Evolutionary conservation across 108 stramenopile genomes (phyloP).

Genomic region (Pseudonitzschia delicatissima): DNA sequence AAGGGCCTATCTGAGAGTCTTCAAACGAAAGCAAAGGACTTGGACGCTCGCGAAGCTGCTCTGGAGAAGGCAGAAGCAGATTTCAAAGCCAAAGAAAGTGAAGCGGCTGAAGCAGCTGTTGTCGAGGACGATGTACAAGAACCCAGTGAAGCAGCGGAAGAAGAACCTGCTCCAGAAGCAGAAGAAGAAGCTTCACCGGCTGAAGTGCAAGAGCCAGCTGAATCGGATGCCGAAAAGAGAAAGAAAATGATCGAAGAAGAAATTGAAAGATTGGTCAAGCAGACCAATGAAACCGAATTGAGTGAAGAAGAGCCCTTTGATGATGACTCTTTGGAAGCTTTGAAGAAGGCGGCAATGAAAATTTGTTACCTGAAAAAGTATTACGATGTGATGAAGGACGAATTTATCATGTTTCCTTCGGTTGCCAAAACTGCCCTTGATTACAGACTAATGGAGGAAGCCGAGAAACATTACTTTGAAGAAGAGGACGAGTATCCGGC

Average conservation of each 20-base stretch:
- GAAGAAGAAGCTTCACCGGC: not conserved
- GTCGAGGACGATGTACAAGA: not conserved
- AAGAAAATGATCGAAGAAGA: slow-evolving; percentile 22
- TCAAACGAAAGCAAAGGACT: not conserved
- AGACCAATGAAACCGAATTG: slow-evolving; percentile 20
- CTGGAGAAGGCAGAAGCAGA: not conserved
- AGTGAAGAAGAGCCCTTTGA: slow-evolving; percentile 24
- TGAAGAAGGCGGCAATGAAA: slow-evolving; percentile 24
- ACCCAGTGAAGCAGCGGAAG: not conserved
- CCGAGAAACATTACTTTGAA: slow-evolving; percentile 28
- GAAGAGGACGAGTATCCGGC: slow-evolving; percentile 36
- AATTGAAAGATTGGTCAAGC: slow-evolving; percentile 14
- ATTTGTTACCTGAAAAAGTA: slow-evolving; percentile 24
- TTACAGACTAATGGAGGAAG: slow-evolving; percentile 28
- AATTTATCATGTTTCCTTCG: slow-evolving; percentile 24
- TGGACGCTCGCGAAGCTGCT: slow-evolving; percentile 7
- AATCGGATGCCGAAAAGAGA: slow-evolving; percentile 18
- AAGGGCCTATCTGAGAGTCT: not conserved
- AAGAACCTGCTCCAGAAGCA: not conserved
- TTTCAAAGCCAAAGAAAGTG: not conserved
- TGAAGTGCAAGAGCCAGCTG: not conserved
- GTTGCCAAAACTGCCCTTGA: slow-evolving; percentile 14
- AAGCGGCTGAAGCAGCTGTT: too few relatives aligned
- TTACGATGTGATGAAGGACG: slow-evolving; percentile 32
- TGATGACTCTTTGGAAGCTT: slow-evolving; percentile 21